Evolutionary conservation across 2,329 filamentous ascomycete species (phyloP).

Genomic region (Fusarium penzigii): DNA sequence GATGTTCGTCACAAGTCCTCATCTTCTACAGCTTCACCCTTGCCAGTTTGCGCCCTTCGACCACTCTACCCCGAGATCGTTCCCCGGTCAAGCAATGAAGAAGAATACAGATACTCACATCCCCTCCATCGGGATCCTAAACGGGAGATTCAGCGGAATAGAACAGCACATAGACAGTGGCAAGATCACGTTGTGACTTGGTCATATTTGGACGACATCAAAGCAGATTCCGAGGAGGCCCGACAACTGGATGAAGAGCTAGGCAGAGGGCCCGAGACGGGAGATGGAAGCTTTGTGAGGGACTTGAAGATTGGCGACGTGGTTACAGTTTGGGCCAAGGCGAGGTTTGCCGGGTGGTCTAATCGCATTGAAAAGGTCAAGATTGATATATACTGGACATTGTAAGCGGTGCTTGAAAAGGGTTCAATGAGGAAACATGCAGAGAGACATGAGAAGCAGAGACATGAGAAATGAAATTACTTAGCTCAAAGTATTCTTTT

Average conservation of each 20-base stretch:
- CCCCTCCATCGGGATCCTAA: slow-evolving; percentile 35
- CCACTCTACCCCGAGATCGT: slow-evolving; percentile 37
- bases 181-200: slow-evolving; percentile 53
- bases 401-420: slow-evolving; percentile 29
- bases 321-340: slow-evolving; percentile 62
- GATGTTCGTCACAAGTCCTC: slow-evolving; percentile 30
- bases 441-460: background rate
- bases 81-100: slow-evolving; percentile 8
- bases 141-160: slow-evolving; percentile 52
- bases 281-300: slow-evolving; percentile 57
- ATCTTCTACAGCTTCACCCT: slow-evolving; percentile 18
- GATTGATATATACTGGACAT: slow-evolving; percentile 61
- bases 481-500: slow-evolving; percentile 1
- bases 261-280: slow-evolving; percentile 54
- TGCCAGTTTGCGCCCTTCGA: slow-evolving; percentile 39
- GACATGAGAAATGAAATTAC: background rate
- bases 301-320: slow-evolving; percentile 60
- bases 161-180: slow-evolving; percentile 34
- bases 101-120: slow-evolving; percentile 38
- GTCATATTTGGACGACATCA: slow-evolving; percentile 51
- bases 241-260: slow-evolving; percentile 37
- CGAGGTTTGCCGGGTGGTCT: slow-evolving; percentile 55
- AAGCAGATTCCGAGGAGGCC: slow-evolving; percentile 43
- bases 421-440: background rate
- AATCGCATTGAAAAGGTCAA: slow-evolving; percentile 52